phyloP scores from a whole-genome alignment of 1,284 basidiomycete genomes.

The Trichosporon sp. region DNA sequence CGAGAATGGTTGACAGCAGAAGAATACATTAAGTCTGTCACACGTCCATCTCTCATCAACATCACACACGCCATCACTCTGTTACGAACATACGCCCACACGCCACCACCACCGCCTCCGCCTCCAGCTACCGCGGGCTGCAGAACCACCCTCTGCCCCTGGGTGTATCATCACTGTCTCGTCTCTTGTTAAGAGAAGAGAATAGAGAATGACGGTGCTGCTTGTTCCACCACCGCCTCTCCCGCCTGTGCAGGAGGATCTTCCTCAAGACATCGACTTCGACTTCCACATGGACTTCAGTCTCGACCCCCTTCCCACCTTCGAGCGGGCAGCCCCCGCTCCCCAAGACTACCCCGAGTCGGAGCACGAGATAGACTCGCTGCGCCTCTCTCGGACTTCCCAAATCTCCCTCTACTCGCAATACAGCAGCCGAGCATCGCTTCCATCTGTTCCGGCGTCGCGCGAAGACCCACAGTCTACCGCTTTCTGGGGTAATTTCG shows the following conservation, averaged over 20 bases:
- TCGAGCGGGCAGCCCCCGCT: not conserved
- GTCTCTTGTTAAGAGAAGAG: not conserved
- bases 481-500: not conserved
- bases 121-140: not conserved
- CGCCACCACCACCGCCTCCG: slow-evolving; percentile 10
- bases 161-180: slow-evolving; percentile 3
- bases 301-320: slow-evolving; percentile 7
- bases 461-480: not conserved
- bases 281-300: slow-evolving; percentile 16
- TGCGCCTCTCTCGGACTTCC: not conserved
- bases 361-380: not conserved
- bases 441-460: not conserved
- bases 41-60: slow-evolving; percentile 1
- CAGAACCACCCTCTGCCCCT: not conserved
- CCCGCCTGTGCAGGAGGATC: not conserved
- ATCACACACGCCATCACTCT: slow-evolving; percentile 7
- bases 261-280: slow-evolving; percentile 15
- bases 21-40: slow-evolving; percentile 7
- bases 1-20: not conserved
- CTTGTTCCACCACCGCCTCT: slow-evolving; percentile 14
- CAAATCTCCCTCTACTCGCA: not conserved
- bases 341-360: not conserved
- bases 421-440: not conserved
- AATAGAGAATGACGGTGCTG: not conserved
- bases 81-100: not conserved